A percentile compares a stretch with the other conserved stretches of the same genome.
Evolutionary conservation across 2,329 filamentous ascomycete species (phyloP).

Genomic region (Verticillium albo-atrum): DNA sequence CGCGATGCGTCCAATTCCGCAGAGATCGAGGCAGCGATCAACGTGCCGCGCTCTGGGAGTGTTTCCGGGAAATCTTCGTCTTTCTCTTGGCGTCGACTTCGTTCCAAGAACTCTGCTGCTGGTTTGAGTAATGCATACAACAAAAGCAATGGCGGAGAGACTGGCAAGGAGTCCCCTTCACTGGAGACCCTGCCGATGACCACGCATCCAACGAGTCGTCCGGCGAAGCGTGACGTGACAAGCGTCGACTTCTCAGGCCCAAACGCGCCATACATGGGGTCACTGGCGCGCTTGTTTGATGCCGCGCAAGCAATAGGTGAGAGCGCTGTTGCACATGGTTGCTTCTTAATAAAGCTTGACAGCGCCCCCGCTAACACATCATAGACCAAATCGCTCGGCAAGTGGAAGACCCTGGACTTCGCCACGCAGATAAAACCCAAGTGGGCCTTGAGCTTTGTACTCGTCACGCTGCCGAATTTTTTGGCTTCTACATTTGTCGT

Average conservation of each 20-base stretch:
- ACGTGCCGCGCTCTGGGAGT: constrained; percentile 51
- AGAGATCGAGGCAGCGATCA: constrained; percentile 38
- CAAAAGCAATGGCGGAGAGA: constrained; percentile 32
- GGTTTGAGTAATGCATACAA: constrained; percentile 49
- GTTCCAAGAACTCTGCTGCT: constrained; percentile 80
- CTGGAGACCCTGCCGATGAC: constrained; percentile 78
- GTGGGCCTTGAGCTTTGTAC: constrained; percentile 92
- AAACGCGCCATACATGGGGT: constrained; percentile 86
- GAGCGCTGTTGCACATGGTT: constrained; percentile 22
- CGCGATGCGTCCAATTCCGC: constrained; percentile 56
- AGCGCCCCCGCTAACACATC: constrained; percentile 16
- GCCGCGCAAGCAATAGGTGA: constrained; percentile 88
- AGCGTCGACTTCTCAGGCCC: constrained; percentile 74
- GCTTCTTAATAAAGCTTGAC: neutral
- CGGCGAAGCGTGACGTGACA: constrained; percentile 66
- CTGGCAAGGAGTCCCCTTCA: constrained; percentile 53
- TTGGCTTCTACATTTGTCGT: constrained; percentile 92
- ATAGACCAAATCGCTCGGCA: constrained; percentile 92
- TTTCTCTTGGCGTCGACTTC: constrained; percentile 84
- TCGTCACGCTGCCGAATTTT: constrained; percentile 93
- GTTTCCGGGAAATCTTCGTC: constrained; percentile 71
- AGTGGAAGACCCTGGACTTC: constrained; percentile 89
- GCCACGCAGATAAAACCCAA: constrained; percentile 88
- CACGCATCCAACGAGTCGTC: constrained; percentile 56
- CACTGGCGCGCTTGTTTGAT: constrained; percentile 86